Percentiles rank a stretch among this genome's conserved stretches.
These are phyloP conservation scores for Microcyclospora tardicrescens DNA, from an alignment of 2,329 filamentous ascomycete genomes.

Conservation along the genomic window DNA sequence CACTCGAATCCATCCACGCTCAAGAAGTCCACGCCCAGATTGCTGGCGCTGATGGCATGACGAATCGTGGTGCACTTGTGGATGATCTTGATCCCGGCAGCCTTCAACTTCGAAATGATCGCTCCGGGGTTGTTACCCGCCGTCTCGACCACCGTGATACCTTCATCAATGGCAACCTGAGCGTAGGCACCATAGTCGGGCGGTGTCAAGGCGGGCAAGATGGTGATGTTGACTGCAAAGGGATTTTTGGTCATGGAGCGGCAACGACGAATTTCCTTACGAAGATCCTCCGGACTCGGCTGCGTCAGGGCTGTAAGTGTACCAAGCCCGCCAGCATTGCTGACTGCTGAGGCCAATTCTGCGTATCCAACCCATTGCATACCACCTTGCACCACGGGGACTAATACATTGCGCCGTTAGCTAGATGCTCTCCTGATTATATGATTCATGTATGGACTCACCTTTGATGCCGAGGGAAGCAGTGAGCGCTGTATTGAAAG, in stretches of 20 bases:
- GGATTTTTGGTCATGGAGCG: slow-evolving; percentile 63
- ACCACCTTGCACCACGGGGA: slow-evolving; percentile 72
- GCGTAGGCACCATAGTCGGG: slow-evolving; percentile 90
- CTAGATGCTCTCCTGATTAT: not conserved
- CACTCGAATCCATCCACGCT: slow-evolving; percentile 98
- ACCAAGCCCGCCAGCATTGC: slow-evolving; percentile 70
- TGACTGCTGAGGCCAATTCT: slow-evolving; percentile 60
- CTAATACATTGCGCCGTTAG: slow-evolving; percentile 31
- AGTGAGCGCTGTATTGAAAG: slow-evolving; percentile 53
- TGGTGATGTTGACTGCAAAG: slow-evolving; percentile 90
- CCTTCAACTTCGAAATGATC: slow-evolving; percentile 79
- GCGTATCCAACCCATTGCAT: slow-evolving; percentile 82
- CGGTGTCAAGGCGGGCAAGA: slow-evolving; percentile 77
- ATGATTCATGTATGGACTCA: slow-evolving; percentile 2
- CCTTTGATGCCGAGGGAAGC: slow-evolving; percentile 28
- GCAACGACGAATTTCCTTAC: slow-evolving; percentile 83
- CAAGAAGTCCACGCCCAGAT: slow-evolving; percentile 91
- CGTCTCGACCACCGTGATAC: slow-evolving; percentile 81
- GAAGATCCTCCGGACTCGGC: slow-evolving; percentile 83
- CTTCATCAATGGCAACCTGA: slow-evolving; percentile 85
- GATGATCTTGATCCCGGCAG: slow-evolving; percentile 53
- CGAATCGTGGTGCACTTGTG: slow-evolving; percentile 98
- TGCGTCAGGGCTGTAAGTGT: slow-evolving; percentile 84
- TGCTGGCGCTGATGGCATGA: slow-evolving; percentile 81
- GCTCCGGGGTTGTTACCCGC: slow-evolving; percentile 83